Conservation (phyloP, 768 basidiomycete genomes). For the Tylopilus vinaceipallidus region DNA sequence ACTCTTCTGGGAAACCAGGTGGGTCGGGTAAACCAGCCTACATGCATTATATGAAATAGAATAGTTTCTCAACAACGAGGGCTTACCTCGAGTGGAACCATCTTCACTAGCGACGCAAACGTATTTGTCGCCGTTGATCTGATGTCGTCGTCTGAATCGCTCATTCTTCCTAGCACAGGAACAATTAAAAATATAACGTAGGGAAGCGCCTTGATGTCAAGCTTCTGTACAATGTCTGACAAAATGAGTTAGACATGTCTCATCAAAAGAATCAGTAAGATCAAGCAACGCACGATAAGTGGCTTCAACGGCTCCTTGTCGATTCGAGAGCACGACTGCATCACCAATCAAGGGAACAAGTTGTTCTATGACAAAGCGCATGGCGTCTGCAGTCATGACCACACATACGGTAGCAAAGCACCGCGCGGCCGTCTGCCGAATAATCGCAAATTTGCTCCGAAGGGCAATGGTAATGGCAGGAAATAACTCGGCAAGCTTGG, state of each 20-base stretch:
- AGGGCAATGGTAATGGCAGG: slow-evolving; percentile 75
- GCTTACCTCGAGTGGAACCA: slow-evolving; percentile 93
- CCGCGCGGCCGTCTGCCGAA: slow-evolving; percentile 82
- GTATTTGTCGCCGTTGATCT: slow-evolving; percentile 95
- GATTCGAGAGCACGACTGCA: slow-evolving; percentile 63
- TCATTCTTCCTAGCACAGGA: slow-evolving; percentile 96
- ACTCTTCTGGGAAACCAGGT: slow-evolving; percentile 83
- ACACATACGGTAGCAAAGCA: slow-evolving; percentile 88
- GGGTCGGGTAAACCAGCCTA: slow-evolving; percentile 98
- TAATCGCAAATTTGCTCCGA: slow-evolving; percentile 85
- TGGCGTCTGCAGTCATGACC: slow-evolving; percentile 79
- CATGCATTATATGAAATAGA: neutral
- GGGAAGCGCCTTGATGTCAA: slow-evolving; percentile 92
- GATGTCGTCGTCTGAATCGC: slow-evolving; percentile 87
- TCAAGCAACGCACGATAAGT: slow-evolving; percentile 74
- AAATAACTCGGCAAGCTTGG: slow-evolving; percentile 67
- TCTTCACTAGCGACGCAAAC: slow-evolving; percentile 95
- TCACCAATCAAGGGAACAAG: slow-evolving; percentile 84
- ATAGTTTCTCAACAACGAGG: neutral
- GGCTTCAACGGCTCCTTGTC: slow-evolving; percentile 89
- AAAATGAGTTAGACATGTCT: slow-evolving; percentile 13
- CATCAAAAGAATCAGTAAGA: neutral
- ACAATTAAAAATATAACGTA: slow-evolving; percentile 97
- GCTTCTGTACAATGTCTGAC: slow-evolving; percentile 83
- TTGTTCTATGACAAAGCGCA: slow-evolving; percentile 86